phyloP scores from a whole-genome alignment of 768 basidiomycete species.

The Lactifluus rugatus region DNA sequence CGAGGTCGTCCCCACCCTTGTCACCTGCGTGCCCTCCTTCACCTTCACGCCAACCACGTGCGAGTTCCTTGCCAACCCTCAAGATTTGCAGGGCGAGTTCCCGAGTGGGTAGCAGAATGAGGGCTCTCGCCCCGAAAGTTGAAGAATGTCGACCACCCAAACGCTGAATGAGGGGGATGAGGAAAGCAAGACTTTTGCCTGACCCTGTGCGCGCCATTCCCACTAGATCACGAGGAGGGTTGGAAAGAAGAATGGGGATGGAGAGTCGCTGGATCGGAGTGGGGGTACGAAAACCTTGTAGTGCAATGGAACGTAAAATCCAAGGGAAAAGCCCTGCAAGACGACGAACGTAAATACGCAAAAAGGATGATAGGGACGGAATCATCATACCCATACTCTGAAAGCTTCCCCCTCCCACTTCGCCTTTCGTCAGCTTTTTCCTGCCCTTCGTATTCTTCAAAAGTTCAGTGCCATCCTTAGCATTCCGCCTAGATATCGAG shows the following conservation, averaged over 20 bases:
- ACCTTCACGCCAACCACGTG: conserved; percentile 62
- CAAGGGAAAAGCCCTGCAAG: conserved; percentile 68
- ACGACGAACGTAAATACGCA: background rate
- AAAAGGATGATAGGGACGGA: background rate
- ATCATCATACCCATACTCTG: conserved; percentile 79
- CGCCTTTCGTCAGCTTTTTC: conserved; percentile 57
- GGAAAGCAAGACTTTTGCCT: conserved; percentile 93
- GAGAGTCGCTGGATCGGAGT: conserved; percentile 93
- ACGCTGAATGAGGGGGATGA: conserved; percentile 84
- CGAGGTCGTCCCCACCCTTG: conserved; percentile 37
- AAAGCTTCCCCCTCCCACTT: conserved; percentile 89
- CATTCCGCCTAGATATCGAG: conserved; percentile 61
- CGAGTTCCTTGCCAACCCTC: conserved; percentile 91
- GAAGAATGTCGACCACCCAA: conserved; percentile 73
- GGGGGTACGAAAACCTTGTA: conserved; percentile 91
- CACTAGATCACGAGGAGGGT: conserved; percentile 85
- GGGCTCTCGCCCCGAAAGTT: conserved; percentile 72
- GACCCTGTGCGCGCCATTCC: conserved; percentile 99
- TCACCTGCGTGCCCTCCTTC: conserved; percentile 69
- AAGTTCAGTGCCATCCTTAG: conserved; percentile 65
- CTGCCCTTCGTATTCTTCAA: conserved; percentile 74
- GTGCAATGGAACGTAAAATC: conserved; percentile 71
- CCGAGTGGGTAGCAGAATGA: conserved; percentile 86
- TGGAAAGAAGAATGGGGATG: conserved; percentile 74
- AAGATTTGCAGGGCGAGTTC: conserved; percentile 91